Base-by-base conservation (phyloP, 75 land plant species). In the Pinus tabuliformis region DNA sequence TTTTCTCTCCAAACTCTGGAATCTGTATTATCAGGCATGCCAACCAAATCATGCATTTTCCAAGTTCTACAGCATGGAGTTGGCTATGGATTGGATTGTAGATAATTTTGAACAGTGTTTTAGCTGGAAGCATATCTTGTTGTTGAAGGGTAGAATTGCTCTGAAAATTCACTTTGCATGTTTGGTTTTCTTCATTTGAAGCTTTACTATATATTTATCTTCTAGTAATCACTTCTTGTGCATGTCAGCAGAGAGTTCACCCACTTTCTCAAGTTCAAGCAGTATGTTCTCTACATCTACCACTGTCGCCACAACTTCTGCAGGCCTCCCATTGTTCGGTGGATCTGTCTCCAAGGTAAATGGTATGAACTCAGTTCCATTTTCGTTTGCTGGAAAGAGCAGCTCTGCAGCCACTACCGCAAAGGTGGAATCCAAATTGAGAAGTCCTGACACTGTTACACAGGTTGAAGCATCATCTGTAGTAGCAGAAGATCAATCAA, bases 401-500 rank as follows among this genome's bases (percentile, higher is more conserved):
- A 33, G 39, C 37, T 30, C 16, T 4, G 36, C 26, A 64, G 39
- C 18, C 5, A 17, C 68, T 30, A 4, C 11, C 5, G 42, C 68
- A 64, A 36, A 64, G 7, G 16, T 15, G 30, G 17, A 33, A 16
- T 16, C 18, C 18, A 24, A 28, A 30, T 36, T 17, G 39, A 64
- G 15, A 6, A 37, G 4, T 17, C 36, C 39, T 15, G 17, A 26
- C 1, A 15, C 42, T 64, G 1, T 15, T 37, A 15, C 18, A 17
- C 68, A 64, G 18, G 39, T 36, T 64, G 68, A 37, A 64, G 42
- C 39, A 36, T 64, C 68, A 64, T 64, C n/a, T 62, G 30, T 62
- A 36, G 42, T 5, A 64, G 68, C 14, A 36, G 36, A 36, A 64
- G 45, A 5, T 12, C 16, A 36, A 17, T 64, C 28, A 36, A 7